phyloP scores from a whole-genome alignment of 2,329 filamentous ascomycete genomes.

The Fusarium sterilihyphosum region DNA sequence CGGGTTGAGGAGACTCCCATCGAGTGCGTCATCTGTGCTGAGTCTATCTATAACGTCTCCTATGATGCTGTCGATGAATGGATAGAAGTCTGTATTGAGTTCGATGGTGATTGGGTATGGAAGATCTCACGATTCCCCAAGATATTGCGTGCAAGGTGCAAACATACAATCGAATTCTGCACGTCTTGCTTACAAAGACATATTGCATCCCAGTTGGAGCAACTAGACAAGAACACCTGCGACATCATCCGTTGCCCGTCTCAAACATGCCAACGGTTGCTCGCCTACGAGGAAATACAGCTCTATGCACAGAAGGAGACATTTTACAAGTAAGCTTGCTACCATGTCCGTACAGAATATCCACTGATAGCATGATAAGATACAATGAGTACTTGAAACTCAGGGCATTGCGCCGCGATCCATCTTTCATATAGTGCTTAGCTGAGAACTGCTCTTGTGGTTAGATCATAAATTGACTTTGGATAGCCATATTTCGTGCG shows the following conservation, averaged over 20 bases:
- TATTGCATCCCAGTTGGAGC: not conserved
- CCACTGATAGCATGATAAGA: not conserved
- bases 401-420: not conserved
- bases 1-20: not conserved
- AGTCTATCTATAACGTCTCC: not conserved
- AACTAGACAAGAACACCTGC: not conserved
- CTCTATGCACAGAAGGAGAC: not conserved
- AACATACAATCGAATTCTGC: not conserved
- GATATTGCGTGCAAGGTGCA: not conserved
- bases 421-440: not conserved
- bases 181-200: not conserved
- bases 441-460: not conserved
- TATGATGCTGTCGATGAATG: not conserved
- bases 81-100: not conserved
- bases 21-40: not conserved
- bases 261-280: not conserved
- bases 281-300: not conserved
- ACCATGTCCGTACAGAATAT: not conserved
- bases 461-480: not conserved
- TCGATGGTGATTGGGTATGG: not conserved
- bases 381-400: not conserved
- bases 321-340: not conserved
- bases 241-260: not conserved
- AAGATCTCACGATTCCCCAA: not conserved
- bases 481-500: not conserved